Conservation (phyloP, 2,329 filamentous ascomycete genomes). For the Cryphonectria japonica region DNA sequence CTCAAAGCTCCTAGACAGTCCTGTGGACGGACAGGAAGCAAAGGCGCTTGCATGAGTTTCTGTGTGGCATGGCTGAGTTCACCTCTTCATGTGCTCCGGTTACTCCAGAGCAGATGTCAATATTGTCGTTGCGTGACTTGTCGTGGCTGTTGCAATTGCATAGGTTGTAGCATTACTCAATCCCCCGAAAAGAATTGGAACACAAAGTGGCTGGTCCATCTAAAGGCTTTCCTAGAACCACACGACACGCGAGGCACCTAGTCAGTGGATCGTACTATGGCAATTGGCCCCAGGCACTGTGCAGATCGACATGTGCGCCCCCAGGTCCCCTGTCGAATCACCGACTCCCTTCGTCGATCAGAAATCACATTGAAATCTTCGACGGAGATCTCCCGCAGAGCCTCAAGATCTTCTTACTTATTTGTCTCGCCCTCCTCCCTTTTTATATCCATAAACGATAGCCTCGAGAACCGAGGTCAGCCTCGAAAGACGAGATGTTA, state of each 20-base stretch:
- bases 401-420: not conserved
- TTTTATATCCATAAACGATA: too few species aligned
- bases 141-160: not conserved
- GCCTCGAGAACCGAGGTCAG: not conserved
- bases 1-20: not conserved
- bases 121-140: too few species aligned
- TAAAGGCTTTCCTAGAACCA: conserved; percentile 29
- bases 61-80: not conserved
- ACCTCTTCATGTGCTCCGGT: not conserved
- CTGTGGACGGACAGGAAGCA: not conserved
- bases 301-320: not conserved
- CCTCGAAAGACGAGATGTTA: not conserved
- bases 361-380: not conserved
- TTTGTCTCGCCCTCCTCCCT: not conserved
- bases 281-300: not conserved
- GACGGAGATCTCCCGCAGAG: conserved; percentile 6
- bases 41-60: not conserved
- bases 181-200: not conserved
- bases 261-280: not conserved
- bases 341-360: not conserved
- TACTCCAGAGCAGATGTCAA: too few species aligned
- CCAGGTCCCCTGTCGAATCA: not conserved
- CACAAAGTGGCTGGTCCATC: conserved; percentile 44
- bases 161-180: not conserved
- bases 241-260: not conserved